Base-by-base conservation (phyloP, 2,329 filamentous ascomycete species). In the Beauveria asiatica region DNA sequence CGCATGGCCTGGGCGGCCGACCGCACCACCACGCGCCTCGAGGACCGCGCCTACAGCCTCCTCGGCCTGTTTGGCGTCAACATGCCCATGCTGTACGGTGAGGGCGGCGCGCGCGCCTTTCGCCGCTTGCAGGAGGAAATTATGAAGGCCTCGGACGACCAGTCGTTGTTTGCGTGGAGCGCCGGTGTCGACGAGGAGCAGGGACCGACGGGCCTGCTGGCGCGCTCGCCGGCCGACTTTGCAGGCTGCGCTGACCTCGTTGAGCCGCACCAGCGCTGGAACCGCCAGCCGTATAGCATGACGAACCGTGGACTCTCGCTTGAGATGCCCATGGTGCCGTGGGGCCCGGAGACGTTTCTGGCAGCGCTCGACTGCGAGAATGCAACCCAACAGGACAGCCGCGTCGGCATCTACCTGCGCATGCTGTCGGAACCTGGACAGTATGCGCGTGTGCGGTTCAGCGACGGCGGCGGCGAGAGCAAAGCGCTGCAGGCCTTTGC, bases 71-170 rank as follows among this genome's bases (percentile, higher is more conserved):
- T 70, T 27, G 64, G 58, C 33, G 62, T 69, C 33, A 64, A 65
- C 59, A 68, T 70, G 66, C 65, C 67, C 7, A 61, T 68, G 60
- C 62, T 68, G n/a, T 69, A 67, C 30, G 65, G 65, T 16, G 65
- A 68, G 37, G 63, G 65, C 2, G 27, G 27, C 21, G 16, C 16
- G 23, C 52, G 50, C 19, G 59, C 64, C 0, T 67, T 66, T 42
- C 19, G 61, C 10, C 57, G 63, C 6, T 55, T 68, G 16, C 67
- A 68, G 52, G 67, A 68, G 56, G 65, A 67, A 37, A 65, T 70
- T 19, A 63, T 67, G 8, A 61, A 63, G 33, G 45, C 52, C 9
- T 59, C 39, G 6, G 59, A 65, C 44, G 67, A 68, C 44, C 44
- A 64, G 19, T 64, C 65, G 8, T 51, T 69, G 10, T 67, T 68